phyloP scores from a whole-genome alignment of 768 basidiomycete genomes.

The Termitomyces heimii region DNA sequence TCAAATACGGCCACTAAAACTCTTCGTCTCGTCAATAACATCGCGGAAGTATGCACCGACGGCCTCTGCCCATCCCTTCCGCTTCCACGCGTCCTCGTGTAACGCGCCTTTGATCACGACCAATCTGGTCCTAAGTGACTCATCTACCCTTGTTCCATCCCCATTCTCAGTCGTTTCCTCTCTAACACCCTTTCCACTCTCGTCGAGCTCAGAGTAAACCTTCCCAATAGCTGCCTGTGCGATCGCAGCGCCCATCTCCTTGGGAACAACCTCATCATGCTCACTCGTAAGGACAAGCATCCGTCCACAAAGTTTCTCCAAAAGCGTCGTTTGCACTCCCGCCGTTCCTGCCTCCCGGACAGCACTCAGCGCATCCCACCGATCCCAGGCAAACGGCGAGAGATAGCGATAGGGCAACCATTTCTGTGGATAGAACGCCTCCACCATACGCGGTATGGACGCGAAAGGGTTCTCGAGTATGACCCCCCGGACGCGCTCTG shows the following conservation, averaged over 20 bases:
- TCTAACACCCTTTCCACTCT: not conserved
- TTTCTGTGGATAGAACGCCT: slow-evolving; percentile 37
- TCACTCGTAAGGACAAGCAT: slow-evolving; percentile 34
- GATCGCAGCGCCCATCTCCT: slow-evolving; percentile 26
- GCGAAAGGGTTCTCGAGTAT: slow-evolving; percentile 47
- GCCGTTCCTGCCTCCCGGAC: slow-evolving; percentile 2
- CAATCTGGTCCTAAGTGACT: not conserved
- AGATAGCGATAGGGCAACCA: slow-evolving; percentile 48
- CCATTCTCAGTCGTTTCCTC: not conserved
- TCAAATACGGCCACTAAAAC: not conserved
- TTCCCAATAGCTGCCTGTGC: not conserved
- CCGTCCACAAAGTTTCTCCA: slow-evolving; percentile 13
- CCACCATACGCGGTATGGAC: slow-evolving; percentile 40
- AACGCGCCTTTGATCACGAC: slow-evolving; percentile 9
- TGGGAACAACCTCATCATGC: slow-evolving; percentile 41
- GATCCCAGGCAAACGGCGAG: slow-evolving; percentile 34
- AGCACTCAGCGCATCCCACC: slow-evolving; percentile 37
- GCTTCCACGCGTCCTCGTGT: slow-evolving; percentile 17
- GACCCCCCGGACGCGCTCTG: slow-evolving; percentile 25
- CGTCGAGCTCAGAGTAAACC: too few species aligned
- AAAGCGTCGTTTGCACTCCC: not conserved
- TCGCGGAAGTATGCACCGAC: slow-evolving; percentile 9
- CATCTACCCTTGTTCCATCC: not conserved
- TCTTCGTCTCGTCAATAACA: not conserved
- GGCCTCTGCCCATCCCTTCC: slow-evolving; percentile 12